A percentile compares a stretch with the other conserved stretches of the same genome.
These are phyloP conservation scores for Jacaranda copaia DNA, from an alignment of 257 asterid species.

Conservation along the genomic window DNA sequence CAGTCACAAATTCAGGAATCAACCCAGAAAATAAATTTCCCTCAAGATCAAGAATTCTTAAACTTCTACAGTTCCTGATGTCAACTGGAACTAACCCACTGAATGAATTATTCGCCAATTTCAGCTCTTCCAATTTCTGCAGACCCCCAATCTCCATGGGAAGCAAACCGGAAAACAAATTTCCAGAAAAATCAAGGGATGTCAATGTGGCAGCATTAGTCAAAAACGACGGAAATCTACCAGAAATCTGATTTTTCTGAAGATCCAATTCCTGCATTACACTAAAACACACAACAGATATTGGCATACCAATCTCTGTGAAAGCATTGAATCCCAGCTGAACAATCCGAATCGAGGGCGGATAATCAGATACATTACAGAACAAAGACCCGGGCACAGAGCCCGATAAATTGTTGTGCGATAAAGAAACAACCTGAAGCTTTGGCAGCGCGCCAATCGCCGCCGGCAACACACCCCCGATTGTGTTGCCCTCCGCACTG, in stretches of 20 bases:
- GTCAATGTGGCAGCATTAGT: conserved; percentile 48
- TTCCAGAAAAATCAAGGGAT: conserved; percentile 65
- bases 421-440: conserved; percentile 60
- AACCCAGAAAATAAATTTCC: conserved; percentile 59
- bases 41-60: conserved; percentile 65
- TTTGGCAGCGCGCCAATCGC: conserved; percentile 57
- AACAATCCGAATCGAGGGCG: conserved; percentile 59
- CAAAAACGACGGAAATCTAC: conserved; percentile 53
- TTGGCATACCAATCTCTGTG: conserved; percentile 48
- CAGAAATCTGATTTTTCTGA: conserved; percentile 49
- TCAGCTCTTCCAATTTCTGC: conserved; percentile 59
- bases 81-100: conserved; percentile 56
- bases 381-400: conserved; percentile 61
- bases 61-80: conserved; percentile 49
- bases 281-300: conserved; percentile 40
- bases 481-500: conserved; percentile 69
- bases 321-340: conserved; percentile 70
- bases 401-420: conserved; percentile 64
- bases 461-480: conserved; percentile 63
- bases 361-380: conserved; percentile 56
- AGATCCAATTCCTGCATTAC: conserved; percentile 64
- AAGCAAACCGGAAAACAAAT: conserved; percentile 54
- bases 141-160: conserved; percentile 58
- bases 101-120: conserved; percentile 61
- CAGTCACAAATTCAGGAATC: conserved; percentile 51